A percentile compares a stretch with the other conserved stretches of the same genome.
These are phyloP conservation scores for Byssothecium circinans DNA, from an alignment of 2,329 filamentous ascomycete genomes.

Conservation along the genomic window DNA sequence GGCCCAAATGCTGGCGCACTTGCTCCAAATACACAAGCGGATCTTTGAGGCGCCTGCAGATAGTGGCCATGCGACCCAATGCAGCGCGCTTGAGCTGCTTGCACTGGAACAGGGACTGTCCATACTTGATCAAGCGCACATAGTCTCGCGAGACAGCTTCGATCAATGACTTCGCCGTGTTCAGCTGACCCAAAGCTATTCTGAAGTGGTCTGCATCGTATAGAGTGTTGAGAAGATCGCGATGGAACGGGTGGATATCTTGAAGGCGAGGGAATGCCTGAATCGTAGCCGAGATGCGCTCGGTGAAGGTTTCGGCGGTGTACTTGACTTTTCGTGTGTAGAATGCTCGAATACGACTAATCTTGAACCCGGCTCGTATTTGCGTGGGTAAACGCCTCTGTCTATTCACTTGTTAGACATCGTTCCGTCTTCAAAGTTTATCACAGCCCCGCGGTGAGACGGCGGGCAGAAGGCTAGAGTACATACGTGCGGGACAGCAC, in stretches of 20 bases:
- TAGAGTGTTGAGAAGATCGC: conserved; percentile 89
- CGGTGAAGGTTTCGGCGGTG: conserved; percentile 92
- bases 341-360: conserved; percentile 91
- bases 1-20: conserved; percentile 92
- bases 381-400: too few species aligned
- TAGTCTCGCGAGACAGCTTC: conserved; percentile 97
- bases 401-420: too few species aligned
- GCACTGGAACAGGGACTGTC: conserved; percentile 88
- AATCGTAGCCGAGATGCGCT: conserved; percentile 88
- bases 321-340: conserved; percentile 95
- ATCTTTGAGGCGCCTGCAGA: conserved; percentile 92
- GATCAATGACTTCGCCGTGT: conserved; percentile 93
- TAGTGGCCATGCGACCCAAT: conserved; percentile 96
- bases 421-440: too few species aligned
- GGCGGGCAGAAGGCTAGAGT: too few species aligned
- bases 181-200: conserved; percentile 93
- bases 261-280: conserved; percentile 85
- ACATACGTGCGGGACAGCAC: too few species aligned
- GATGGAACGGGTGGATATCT: conserved; percentile 94
- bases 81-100: conserved; percentile 97
- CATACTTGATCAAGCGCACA: conserved; percentile 93
- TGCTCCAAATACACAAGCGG: conserved; percentile 94
- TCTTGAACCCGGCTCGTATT: conserved; percentile 94
- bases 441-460: too few species aligned
- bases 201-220: conserved; percentile 70